Base-by-base conservation (phyloP, 768 basidiomycete genomes). In the Boletus vinaceobasis region DNA sequence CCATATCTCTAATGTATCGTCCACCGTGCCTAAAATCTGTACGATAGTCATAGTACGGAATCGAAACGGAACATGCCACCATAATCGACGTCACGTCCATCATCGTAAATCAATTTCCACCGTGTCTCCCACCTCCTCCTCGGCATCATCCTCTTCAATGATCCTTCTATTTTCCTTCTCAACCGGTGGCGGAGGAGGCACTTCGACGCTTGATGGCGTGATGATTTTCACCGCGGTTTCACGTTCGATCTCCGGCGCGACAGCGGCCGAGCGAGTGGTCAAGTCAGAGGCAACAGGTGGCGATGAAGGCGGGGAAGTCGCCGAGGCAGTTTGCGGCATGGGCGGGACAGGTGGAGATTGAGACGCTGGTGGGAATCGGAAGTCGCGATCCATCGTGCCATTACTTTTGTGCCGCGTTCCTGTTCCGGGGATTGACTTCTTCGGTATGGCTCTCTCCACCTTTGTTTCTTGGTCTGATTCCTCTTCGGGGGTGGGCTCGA, bases 71-170 rank as follows among this genome's bases (percentile, higher is more conserved):
- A 47, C 26, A 36, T 27, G 40, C 35, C 36, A 39, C 39, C 33
- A 26, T 13, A 14, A 48, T 19, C 36, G 4, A 47, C 8, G 26
- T n/a, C 29, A 21, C 5, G 6, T 7, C 19, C 53, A 74, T 67
- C 58, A 79, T 61, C 79, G 74, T 70, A 84, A 70, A 38, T 79
- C 76, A 58, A 89, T 87, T 62, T 90, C 89, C 32, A 82, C 88
- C 6, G 87, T 90, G 67, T 86, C 87, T 0, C 88, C 90, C 43
- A 90, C 79, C 31, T 90, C 90, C 31, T 90, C 90, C 36, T 88
- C 87, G 0, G 68, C 79, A 9, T 84, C 70, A 27, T 85, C 86
- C 32, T 83, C 85, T 21, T 69, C 63, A 19, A 70, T 61, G 9
- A 70, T 72, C 57, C 73, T 65, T 49, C 73, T 66, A 33, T 71